A percentile compares a stretch with the other conserved stretches of the same genome.
These are phyloP conservation scores for Russula lepida DNA, from an alignment of 768 basidiomycete species.

Conservation along the genomic window DNA sequence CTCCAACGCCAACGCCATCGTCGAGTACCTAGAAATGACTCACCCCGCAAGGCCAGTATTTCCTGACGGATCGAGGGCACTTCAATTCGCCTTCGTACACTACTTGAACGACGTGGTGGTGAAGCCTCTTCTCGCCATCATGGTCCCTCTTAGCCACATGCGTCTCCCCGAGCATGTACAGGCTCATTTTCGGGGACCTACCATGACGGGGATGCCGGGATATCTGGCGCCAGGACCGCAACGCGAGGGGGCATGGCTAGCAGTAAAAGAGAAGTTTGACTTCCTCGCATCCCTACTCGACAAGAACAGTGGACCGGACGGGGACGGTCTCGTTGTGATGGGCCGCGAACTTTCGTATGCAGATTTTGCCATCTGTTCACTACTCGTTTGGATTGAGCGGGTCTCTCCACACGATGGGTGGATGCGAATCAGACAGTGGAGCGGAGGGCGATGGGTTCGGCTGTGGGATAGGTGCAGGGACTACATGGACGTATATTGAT, in stretches of 20 bases:
- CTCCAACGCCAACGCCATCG: constrained; percentile 53
- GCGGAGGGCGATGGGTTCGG: constrained; percentile 56
- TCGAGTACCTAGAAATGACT: constrained; percentile 60
- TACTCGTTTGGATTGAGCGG: constrained; percentile 66
- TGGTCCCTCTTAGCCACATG: constrained; percentile 61
- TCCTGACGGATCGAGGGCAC: constrained; percentile 59
- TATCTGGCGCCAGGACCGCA: constrained; percentile 33
- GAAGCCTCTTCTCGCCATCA: constrained; percentile 58
- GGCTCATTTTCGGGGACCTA: constrained; percentile 35
- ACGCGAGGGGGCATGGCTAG: constrained; percentile 56
- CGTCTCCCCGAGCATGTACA: constrained; percentile 49
- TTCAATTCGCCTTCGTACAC: constrained; percentile 63
- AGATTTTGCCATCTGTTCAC: constrained; percentile 65
- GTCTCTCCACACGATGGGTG: constrained; percentile 70
- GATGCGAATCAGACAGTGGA: constrained; percentile 60
- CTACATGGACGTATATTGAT: constrained; percentile 59
- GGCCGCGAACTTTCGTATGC: constrained; percentile 62
- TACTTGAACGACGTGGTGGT: constrained; percentile 58
- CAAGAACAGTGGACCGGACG: constrained; percentile 52
- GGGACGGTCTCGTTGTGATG: constrained; percentile 55
- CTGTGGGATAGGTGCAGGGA: constrained; percentile 53
- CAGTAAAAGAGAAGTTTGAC: constrained; percentile 58
- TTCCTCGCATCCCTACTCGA: constrained; percentile 57
- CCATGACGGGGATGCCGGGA: constrained; percentile 17
- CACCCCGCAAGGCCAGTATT: constrained; percentile 66